Base-by-base conservation (phyloP, 192 early-diverging fungal species). In the Allomyces macrogynus region DNA sequence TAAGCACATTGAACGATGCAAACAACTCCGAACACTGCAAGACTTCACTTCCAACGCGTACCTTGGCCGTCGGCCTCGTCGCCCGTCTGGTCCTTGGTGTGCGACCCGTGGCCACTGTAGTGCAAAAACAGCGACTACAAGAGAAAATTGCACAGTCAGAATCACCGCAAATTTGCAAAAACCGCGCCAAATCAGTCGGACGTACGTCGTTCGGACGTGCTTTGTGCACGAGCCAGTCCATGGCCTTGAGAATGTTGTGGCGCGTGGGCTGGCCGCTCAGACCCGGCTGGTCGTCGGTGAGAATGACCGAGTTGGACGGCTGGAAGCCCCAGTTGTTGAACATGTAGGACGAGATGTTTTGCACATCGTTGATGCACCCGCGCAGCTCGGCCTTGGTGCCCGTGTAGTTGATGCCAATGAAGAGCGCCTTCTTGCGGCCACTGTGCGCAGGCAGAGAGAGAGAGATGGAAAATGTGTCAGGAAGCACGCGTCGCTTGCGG, bases 101-200 rank as follows among this genome's bases (percentile, higher is more conserved):
- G 81, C 27, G 77, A 81, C 49, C 89, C 89, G 67, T 91, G 89
- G 61, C 88, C 88, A 70, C 84, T 86, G 71, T 75, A 90, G 71
- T 90, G 88, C 70, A 88, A 84, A 71, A 90, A 88, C 75, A 87
- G 86, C 25, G 78, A 80, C 63, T 63, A 18, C 40, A 32, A 69
- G 27, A 20, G 40, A 3, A 24, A 5, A 61, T 22, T 61, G 44
- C 25, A n/a, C n/a, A 44, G 67, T 4, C 14, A 16, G 12, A 62
- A 57, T 23, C 64, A 27, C 4, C n/a, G 20, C 64, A 12, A 63
- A 61, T 61, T 1, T 27, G 24, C 7, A 0, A n/a, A n/a, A n/a
- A 18, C 1, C 23, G 24, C 61, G 54, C 27, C 40, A 60, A 27
- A 8, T 40, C 26, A 25, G 44, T 10, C 18, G 67, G 75, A 70